Evolutionary conservation across 441 rosid species (phyloP).

Genomic region (Biscutella laevigata): DNA sequence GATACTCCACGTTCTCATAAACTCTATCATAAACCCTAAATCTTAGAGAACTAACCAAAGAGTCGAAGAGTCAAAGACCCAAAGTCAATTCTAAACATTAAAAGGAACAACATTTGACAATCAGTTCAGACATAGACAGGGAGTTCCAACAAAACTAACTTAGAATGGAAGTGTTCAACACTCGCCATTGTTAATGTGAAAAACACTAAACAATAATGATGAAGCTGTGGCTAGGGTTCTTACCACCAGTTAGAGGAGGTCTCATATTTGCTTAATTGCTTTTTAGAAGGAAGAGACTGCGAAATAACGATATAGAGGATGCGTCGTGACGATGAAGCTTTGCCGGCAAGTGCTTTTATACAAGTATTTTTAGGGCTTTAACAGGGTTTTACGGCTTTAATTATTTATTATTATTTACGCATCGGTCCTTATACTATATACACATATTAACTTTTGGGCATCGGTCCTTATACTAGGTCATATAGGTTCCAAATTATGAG

Average conservation of each 20-base stretch:
- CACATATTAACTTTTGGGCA: no score
- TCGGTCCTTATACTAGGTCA: no score
- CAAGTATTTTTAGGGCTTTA: conserved; percentile 24
- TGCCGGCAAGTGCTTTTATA: conserved; percentile 11
- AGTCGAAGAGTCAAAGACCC: no score
- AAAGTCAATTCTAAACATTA: not conserved
- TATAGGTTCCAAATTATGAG: no score
- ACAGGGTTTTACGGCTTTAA: conserved; percentile 1
- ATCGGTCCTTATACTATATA: not conserved
- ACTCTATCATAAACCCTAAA: not conserved
- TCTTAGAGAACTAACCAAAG: not conserved
- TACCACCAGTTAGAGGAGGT: conserved; percentile 31
- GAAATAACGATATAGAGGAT: not conserved
- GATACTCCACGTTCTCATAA: not conserved
- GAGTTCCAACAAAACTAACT: not conserved
- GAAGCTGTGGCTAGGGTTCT: conserved; percentile 22
- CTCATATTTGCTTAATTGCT: conserved; percentile 29
- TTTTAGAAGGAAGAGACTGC: not conserved
- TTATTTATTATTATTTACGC: conserved; percentile 1
- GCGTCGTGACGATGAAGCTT: not conserved
- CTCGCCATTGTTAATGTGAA: not conserved
- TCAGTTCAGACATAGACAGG: not conserved
- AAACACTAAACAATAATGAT: not conserved
- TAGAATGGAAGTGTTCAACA: not conserved
- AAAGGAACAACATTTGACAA: not conserved